Percentiles rank a stretch among this genome's conserved stretches.
Evolutionary conservation across 495 filamentous ascomycete species (phyloP).

Genomic region (Daldinia vernicosa): DNA sequence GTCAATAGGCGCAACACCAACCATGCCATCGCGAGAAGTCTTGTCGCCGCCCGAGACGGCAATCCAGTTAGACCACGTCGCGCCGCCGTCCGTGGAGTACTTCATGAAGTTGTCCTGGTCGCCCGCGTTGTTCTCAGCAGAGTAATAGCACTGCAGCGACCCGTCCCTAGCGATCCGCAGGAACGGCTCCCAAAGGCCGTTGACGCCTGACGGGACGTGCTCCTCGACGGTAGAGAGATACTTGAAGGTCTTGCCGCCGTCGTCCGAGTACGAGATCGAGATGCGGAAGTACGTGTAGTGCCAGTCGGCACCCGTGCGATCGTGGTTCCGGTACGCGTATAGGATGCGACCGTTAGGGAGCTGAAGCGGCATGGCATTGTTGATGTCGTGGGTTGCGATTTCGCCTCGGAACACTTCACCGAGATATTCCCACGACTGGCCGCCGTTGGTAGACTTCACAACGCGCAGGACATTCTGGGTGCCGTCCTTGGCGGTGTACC

Average conservation of each 20-base stretch:
- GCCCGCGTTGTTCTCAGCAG: constrained; percentile 59
- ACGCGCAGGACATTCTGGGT: constrained; percentile 50
- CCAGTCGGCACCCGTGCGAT: constrained; percentile 49
- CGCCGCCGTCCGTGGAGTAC: constrained; percentile 60
- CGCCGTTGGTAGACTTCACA: constrained; percentile 52
- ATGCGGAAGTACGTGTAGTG: constrained; percentile 65
- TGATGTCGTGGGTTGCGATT: constrained; percentile 59
- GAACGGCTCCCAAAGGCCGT: constrained; percentile 69
- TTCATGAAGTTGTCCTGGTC: constrained; percentile 68
- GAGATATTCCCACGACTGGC: constrained; percentile 51
- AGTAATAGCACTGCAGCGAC: constrained; percentile 67
- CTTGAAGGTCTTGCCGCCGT: constrained; percentile 58
- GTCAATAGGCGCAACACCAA: constrained; percentile 58
- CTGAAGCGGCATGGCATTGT: constrained; percentile 67
- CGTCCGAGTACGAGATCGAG: constrained; percentile 63
- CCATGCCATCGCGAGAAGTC: constrained; percentile 66
- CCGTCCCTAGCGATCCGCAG: constrained; percentile 60
- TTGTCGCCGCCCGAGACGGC: constrained; percentile 59
- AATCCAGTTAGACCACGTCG: constrained; percentile 56
- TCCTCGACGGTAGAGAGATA: constrained; percentile 61
- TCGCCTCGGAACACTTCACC: constrained; percentile 48
- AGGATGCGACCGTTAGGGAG: constrained; percentile 60
- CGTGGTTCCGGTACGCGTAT: constrained; percentile 69
- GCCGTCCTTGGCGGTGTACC: constrained; percentile 50
- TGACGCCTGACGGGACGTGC: constrained; percentile 44